These are phyloP conservation scores for Beauveria pseudobassiana DNA, from an alignment of 2,329 filamentous ascomycete genomes.

Conservation along the genomic window DNA sequence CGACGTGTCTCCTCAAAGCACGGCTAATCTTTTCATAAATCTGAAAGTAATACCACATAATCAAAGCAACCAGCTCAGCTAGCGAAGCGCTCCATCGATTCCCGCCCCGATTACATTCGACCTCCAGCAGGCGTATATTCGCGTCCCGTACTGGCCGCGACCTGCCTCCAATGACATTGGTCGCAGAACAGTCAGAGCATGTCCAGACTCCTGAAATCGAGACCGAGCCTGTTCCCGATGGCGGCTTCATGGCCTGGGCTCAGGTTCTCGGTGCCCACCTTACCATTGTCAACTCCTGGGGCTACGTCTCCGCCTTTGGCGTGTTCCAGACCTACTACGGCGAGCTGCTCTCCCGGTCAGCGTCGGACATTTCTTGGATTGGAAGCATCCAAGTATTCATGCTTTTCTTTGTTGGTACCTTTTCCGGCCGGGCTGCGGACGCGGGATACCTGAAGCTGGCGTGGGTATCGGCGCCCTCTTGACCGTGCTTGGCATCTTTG, in stretches of 20 bases:
- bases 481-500: constrained; percentile 37
- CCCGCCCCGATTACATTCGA: too few species aligned
- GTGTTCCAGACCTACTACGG: constrained; percentile 34
- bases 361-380: constrained; percentile 39
- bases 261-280: constrained; percentile 31
- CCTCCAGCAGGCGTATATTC: too few species aligned
- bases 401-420: constrained; percentile 31
- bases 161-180: too few species aligned
- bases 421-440: constrained; percentile 35
- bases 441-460: constrained; percentile 31
- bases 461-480: constrained; percentile 30
- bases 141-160: too few species aligned
- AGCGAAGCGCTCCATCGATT: too few species aligned
- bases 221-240: constrained; percentile 21
- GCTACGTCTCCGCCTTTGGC: constrained; percentile 31
- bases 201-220: background rate
- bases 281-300: constrained; percentile 31
- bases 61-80: too few species aligned
- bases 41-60: too few species aligned
- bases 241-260: constrained; percentile 28
- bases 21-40: too few species aligned
- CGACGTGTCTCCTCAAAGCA: too few species aligned
- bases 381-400: constrained; percentile 40
- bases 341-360: constrained; percentile 21
- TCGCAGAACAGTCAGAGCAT: too few species aligned